Evolutionary conservation across 495 filamentous ascomycete genomes (phyloP).

Genomic region (Sordaria brevicollis): DNA sequence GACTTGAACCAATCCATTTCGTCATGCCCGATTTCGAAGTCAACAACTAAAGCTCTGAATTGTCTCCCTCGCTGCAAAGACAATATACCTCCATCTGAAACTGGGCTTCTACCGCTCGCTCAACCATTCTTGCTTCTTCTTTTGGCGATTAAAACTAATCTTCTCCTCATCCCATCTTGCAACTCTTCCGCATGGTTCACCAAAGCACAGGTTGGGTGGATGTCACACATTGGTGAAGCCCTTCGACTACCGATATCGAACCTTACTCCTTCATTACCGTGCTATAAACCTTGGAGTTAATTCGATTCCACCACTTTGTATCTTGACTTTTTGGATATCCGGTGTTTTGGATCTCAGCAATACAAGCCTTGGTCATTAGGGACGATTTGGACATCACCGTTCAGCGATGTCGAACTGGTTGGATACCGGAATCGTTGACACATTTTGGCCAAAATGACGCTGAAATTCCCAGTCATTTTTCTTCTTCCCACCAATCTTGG

Average conservation of each 20-base stretch:
- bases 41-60: background rate
- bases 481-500: slow-evolving; percentile 63
- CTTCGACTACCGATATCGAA: background rate
- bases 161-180: background rate
- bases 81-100: background rate
- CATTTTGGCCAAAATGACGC: slow-evolving; percentile 10
- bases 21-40: background rate
- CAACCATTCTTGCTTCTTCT: background rate
- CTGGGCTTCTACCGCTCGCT: background rate
- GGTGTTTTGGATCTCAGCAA: background rate
- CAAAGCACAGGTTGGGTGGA: background rate
- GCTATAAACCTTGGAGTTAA: background rate
- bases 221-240: background rate
- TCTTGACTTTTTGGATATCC: background rate
- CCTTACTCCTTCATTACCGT: background rate
- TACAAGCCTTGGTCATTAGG: background rate
- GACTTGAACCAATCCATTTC: background rate
- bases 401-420: background rate
- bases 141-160: background rate
- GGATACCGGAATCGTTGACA: background rate
- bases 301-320: background rate
- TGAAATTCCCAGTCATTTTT: slow-evolving; percentile 56
- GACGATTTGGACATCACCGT: background rate
- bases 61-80: background rate
- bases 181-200: background rate